Evolutionary conservation across 2,329 filamentous ascomycete species (phyloP).

Genomic region (Alternaria alternata): DNA sequence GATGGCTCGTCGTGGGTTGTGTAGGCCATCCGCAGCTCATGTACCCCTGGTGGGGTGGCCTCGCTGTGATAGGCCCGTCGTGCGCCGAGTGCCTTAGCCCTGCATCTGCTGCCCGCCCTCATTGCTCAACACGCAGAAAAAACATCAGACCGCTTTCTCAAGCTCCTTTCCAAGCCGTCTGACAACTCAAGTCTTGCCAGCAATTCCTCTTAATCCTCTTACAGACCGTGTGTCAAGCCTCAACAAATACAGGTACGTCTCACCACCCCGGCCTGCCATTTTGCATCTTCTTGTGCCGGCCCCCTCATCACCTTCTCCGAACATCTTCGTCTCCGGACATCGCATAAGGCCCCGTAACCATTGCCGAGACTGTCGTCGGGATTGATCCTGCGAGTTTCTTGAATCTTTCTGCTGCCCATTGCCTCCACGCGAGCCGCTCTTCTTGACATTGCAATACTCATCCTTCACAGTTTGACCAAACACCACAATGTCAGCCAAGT

Average conservation of each 20-base stretch:
- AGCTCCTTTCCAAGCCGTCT: slow-evolving; percentile 31
- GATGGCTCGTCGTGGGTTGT: slow-evolving; percentile 3
- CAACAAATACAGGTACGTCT: slow-evolving; percentile 49
- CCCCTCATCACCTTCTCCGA: slow-evolving; percentile 30
- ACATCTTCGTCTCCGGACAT: slow-evolving; percentile 29
- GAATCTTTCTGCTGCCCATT: slow-evolving; percentile 22
- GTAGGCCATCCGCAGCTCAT: slow-evolving; percentile 17
- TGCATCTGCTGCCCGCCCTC: slow-evolving; percentile 29
- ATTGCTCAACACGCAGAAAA: slow-evolving; percentile 46
- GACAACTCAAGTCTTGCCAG: slow-evolving; percentile 26
- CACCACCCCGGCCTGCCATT: slow-evolving; percentile 20
- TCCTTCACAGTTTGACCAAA: slow-evolving; percentile 31
- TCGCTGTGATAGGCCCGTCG: slow-evolving; percentile 19
- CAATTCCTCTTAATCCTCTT: slow-evolving; percentile 23
- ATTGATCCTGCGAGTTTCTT: slow-evolving; percentile 19
- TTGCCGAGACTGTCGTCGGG: slow-evolving; percentile 24
- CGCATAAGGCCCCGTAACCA: slow-evolving; percentile 23
- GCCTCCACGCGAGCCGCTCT: slow-evolving; percentile 23
- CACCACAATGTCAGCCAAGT: slow-evolving; percentile 86
- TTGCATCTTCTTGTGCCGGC: slow-evolving; percentile 28
- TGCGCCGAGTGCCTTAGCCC: slow-evolving; percentile 27
- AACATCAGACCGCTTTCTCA: slow-evolving; percentile 48
- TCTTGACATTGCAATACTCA: slow-evolving; percentile 32
- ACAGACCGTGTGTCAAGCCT: slow-evolving; percentile 21
- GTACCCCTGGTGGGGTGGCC: slow-evolving; percentile 20